A percentile compares a stretch with the other conserved stretches of the same genome.
These are phyloP conservation scores for Cladophialophora carrionii DNA, from an alignment of 2,329 filamentous ascomycete genomes.

Conservation along the genomic window DNA sequence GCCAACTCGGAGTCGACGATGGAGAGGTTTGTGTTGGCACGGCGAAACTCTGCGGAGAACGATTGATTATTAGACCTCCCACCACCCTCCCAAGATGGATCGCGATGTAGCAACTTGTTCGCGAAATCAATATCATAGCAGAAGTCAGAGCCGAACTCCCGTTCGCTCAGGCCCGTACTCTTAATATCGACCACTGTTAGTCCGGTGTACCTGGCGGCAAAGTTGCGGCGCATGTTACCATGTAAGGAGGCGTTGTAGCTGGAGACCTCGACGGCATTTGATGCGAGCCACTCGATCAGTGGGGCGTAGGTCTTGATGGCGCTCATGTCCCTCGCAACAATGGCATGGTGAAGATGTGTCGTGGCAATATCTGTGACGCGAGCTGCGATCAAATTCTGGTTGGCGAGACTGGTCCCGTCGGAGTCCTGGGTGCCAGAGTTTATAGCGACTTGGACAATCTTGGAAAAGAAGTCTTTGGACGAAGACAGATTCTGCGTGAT, in stretches of 20 bases:
- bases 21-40: constrained; percentile 87
- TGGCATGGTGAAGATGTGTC: constrained; percentile 84
- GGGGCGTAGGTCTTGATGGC: constrained; percentile 73
- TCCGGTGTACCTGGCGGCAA: constrained; percentile 74
- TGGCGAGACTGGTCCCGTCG: constrained; percentile 51
- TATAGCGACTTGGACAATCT: constrained; percentile 70
- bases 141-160: constrained; percentile 72
- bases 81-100: constrained; percentile 76
- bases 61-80: constrained; percentile 25
- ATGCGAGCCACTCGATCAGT: constrained; percentile 76
- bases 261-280: constrained; percentile 75
- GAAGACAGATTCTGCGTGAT: constrained; percentile 78
- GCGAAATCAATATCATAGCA: constrained; percentile 83
- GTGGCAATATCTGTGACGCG: constrained; percentile 85
- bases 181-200: constrained; percentile 79
- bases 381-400: constrained; percentile 73
- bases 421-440: constrained; percentile 61
- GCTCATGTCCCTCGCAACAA: constrained; percentile 70
- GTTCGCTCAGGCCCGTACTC: constrained; percentile 67
- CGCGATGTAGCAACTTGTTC: constrained; percentile 73
- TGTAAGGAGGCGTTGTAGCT: constrained; percentile 88
- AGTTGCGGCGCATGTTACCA: constrained; percentile 80
- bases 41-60: constrained; percentile 79
- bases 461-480: constrained; percentile 72
- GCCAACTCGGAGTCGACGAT: constrained; percentile 80